phyloP scores from a whole-genome alignment of 2,329 filamentous ascomycete species.

The Curvularia spicifera region DNA sequence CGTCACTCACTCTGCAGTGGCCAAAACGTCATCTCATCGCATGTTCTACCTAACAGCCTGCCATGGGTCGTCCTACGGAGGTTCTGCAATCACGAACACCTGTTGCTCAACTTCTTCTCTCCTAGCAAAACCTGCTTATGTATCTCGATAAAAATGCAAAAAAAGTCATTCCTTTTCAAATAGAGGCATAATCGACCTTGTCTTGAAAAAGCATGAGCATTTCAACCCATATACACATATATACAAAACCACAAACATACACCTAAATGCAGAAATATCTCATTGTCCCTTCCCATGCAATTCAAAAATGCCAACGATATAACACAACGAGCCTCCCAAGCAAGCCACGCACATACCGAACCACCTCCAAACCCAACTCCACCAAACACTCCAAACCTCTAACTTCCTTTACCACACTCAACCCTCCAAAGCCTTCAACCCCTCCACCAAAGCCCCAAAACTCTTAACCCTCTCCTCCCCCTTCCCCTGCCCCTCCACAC shows the following conservation, averaged over 20 bases:
- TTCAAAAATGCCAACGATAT: neutral
- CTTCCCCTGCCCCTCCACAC: conserved; percentile 6
- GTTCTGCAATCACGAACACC: too few species aligned
- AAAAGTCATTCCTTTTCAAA: neutral
- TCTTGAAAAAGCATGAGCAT: neutral
- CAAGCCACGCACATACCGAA: neutral
- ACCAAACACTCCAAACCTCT: neutral
- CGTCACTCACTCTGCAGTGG: neutral
- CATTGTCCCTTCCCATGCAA: neutral
- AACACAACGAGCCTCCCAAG: neutral
- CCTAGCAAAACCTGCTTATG: neutral
- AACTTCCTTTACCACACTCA: neutral
- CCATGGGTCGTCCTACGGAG: neutral
- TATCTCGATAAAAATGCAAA: conserved; percentile 18
- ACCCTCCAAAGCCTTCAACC: conserved; percentile 37
- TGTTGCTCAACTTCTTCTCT: too few species aligned
- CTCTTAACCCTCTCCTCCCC: conserved; percentile 24
- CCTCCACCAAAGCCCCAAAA: conserved; percentile 35
- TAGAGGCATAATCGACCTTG: neutral
- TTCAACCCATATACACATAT: neutral
- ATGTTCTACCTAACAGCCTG: neutral
- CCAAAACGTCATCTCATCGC: too few species aligned
- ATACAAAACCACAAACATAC: neutral
- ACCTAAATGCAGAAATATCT: neutral
- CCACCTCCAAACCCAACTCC: neutral